These are phyloP conservation scores for Ophiostoma sp. DNA, from an alignment of 2,329 filamentous ascomycete species.

Conservation along the genomic window DNA sequence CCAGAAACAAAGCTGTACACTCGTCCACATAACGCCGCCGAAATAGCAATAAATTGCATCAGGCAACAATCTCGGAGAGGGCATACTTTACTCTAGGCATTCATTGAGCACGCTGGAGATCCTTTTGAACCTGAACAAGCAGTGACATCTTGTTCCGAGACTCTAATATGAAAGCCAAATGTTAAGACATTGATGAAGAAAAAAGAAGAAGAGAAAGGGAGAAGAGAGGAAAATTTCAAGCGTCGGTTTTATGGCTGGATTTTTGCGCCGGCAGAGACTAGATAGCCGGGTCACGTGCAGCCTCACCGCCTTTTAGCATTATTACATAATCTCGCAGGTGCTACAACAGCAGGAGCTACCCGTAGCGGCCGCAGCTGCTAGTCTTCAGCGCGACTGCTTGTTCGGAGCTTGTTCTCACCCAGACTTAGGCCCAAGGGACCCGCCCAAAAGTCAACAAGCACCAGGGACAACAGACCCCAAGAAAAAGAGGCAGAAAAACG, in stretches of 20 bases:
- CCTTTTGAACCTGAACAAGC: slow-evolving; percentile 81
- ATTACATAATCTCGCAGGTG: not conserved
- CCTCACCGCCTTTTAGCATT: slow-evolving; percentile 18
- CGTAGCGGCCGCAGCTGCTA: not conserved
- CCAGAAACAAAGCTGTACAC: slow-evolving; percentile 33
- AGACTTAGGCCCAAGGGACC: slow-evolving; percentile 8
- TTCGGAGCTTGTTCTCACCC: not conserved
- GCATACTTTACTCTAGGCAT: slow-evolving; percentile 72
- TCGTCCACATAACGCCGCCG: slow-evolving; percentile 38
- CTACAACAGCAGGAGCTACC: slow-evolving; percentile 2
- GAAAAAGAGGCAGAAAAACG: slow-evolving; percentile 1
- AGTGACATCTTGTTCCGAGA: slow-evolving; percentile 95
- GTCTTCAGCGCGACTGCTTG: slow-evolving; percentile 15
- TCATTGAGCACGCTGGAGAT: slow-evolving; percentile 95
- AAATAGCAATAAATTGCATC: slow-evolving; percentile 35
- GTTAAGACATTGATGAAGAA: slow-evolving; percentile 62
- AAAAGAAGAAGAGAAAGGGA: slow-evolving; percentile 38
- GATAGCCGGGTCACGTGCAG: slow-evolving; percentile 14
- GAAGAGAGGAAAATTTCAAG: slow-evolving; percentile 25
- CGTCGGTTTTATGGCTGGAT: slow-evolving; percentile 17
- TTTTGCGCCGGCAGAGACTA: slow-evolving; percentile 11
- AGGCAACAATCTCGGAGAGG: slow-evolving; percentile 68
- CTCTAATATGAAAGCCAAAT: slow-evolving; percentile 93
- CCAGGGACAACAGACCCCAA: not conserved
- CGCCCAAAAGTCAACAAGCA: slow-evolving; percentile 8